Evolutionary conservation across 192 early-diverging fungal species (phyloP), one percentile per base, ranked within the genome.

Genomic region (Umbelopsis sp.): DNA sequence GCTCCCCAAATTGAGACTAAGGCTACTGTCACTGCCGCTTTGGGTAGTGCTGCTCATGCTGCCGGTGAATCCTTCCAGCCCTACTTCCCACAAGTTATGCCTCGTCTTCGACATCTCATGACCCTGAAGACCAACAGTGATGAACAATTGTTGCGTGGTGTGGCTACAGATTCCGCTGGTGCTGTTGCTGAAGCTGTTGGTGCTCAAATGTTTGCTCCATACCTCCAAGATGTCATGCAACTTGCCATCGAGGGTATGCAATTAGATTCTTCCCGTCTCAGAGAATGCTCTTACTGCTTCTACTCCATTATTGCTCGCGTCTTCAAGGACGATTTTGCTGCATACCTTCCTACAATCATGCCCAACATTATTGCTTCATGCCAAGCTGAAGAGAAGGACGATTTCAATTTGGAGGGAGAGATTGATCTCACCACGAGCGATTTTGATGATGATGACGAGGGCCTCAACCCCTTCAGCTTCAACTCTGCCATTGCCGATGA

Each of bases 41-140:
- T 97, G 64, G 95, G 95, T 16, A 94, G 92, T 66, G 92, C 93
- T 16, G 95, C 95, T n/a, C 90, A 95, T 80, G 89, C 94, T 41
- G 87, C 94, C 18, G 90, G 89, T 33, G 76, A 82, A 50, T 82
- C 73, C 15, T 93, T 93, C 79, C 75, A 82, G 12, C 90, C 93
- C 18, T 97, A 95, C 81, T 96, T 96, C 84, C 76, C 71, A 25
- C 80, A 84, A 53, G 85, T 94, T 21, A 84, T 93, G 47, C 80
- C 82, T 49, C 86, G 92, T 55, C 80, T 96, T 52, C 83, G 81
- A 30, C 80, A 86, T 47, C 78, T 91, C 35, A 96, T 95, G 91
- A 80, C 86, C 11, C 71, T 94, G 65, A 82, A 74, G 55, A 79
- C 86, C 44, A 87, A 74, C 52, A 82, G 88, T 27, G 94, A 97